A percentile compares a stretch with the other conserved stretches of the same genome.
These are phyloP conservation scores for Colletotrichum chrysophilum DNA, from an alignment of 2,329 filamentous ascomycete species.

Conservation along the genomic window DNA sequence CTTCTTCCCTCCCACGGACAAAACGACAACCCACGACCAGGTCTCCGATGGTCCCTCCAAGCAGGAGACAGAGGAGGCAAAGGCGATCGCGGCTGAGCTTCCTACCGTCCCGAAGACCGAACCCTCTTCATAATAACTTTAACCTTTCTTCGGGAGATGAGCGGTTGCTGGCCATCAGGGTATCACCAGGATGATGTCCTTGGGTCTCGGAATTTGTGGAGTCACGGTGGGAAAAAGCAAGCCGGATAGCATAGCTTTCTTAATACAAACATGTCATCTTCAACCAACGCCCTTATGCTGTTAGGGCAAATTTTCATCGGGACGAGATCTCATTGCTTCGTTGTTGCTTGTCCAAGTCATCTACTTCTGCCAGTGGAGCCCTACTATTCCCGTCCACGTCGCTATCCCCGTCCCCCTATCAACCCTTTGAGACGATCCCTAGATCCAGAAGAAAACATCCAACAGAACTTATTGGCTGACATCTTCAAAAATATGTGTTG, in stretches of 20 bases:
- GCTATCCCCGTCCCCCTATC: too few species aligned
- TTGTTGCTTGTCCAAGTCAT: too few species aligned
- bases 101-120: conserved; percentile 41
- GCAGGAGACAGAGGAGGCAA: conserved; percentile 25
- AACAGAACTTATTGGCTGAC: too few species aligned
- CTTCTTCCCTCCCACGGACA: conserved; percentile 22
- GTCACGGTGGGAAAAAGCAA: neutral
- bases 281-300: too few species aligned
- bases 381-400: too few species aligned
- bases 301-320: too few species aligned
- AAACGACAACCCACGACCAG: conserved; percentile 14
- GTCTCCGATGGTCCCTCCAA: conserved; percentile 26
- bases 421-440: too few species aligned
- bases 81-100: conserved; percentile 32
- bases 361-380: too few species aligned
- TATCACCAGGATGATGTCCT: neutral
- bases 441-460: too few species aligned
- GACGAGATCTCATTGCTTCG: neutral
- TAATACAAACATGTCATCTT: neutral
- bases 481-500: too few species aligned
- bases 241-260: neutral
- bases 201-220: neutral
- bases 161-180: neutral
- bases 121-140: conserved; percentile 21
- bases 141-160: neutral